phyloP scores from a whole-genome alignment of 331 rosid species.

The Ulmus americana region DNA sequence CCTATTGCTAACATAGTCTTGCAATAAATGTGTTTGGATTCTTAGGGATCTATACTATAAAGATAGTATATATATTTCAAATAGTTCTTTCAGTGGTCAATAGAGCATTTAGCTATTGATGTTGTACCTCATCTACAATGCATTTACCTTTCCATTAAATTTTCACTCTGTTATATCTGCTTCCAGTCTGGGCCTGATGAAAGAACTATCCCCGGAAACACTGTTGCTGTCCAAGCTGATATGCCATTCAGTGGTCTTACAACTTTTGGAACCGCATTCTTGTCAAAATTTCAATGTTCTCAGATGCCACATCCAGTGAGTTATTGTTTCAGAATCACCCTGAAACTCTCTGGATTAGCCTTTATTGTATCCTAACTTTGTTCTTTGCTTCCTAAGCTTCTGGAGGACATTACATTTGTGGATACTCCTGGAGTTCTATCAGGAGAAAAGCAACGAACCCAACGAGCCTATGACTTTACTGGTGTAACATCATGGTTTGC shows the following conservation, averaged over 20 bases:
- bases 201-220: conserved; percentile 89
- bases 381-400: conserved; percentile 38
- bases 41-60: background rate
- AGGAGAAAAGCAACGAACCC: conserved; percentile 90
- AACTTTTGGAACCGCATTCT: conserved; percentile 74
- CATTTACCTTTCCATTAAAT: background rate
- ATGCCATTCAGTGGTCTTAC: conserved; percentile 94
- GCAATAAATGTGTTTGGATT: background rate
- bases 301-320: conserved; percentile 92
- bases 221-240: conserved; percentile 87
- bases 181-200: conserved; percentile 84
- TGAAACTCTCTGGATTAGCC: conserved; percentile 8
- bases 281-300: conserved; percentile 82
- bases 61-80: background rate
- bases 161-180: conserved; percentile 3
- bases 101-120: background rate
- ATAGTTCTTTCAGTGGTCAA: background rate
- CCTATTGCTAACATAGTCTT: background rate
- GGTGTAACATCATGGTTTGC: conserved; percentile 96
- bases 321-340: conserved; percentile 24
- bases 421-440: conserved; percentile 91
- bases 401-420: conserved; percentile 75
- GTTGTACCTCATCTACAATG: background rate
- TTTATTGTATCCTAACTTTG: conserved; percentile 15
- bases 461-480: conserved; percentile 75